Conservation (phyloP, 768 basidiomycete species). For the Suillus tomentosus region DNA sequence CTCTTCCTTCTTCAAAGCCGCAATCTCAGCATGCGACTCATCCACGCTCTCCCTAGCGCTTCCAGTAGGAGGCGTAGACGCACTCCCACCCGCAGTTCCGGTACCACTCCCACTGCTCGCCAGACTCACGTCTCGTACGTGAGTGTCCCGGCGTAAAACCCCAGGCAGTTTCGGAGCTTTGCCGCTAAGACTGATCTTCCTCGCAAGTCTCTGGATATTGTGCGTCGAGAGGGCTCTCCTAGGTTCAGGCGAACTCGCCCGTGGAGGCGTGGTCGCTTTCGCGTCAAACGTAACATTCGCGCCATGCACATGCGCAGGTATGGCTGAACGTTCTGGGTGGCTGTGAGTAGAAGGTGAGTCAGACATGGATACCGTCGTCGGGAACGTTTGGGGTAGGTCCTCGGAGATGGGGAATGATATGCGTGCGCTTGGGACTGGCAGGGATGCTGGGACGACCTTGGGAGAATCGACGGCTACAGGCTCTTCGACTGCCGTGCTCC, state of each 20-base stretch:
- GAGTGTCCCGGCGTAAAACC: slow-evolving; percentile 33
- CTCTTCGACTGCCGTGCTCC: slow-evolving; percentile 27
- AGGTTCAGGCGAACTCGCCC: slow-evolving; percentile 73
- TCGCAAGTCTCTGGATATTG: slow-evolving; percentile 81
- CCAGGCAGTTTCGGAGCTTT: slow-evolving; percentile 22
- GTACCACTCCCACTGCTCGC: not conserved
- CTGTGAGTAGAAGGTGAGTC: slow-evolving; percentile 30
- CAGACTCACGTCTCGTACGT: slow-evolving; percentile 27
- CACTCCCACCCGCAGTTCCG: not conserved
- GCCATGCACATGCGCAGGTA: slow-evolving; percentile 20
- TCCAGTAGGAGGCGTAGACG: slow-evolving; percentile 26
- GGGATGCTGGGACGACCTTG: slow-evolving; percentile 17
- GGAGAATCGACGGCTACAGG: slow-evolving; percentile 20
- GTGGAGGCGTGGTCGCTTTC: slow-evolving; percentile 55
- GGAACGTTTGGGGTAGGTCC: slow-evolving; percentile 26
- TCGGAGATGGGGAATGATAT: slow-evolving; percentile 40
- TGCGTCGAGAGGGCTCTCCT: slow-evolving; percentile 79
- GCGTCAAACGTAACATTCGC: slow-evolving; percentile 71
- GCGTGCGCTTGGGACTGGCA: slow-evolving; percentile 15
- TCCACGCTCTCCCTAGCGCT: slow-evolving; percentile 31
- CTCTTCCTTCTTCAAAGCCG: slow-evolving; percentile 45
- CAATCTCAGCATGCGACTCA: slow-evolving; percentile 37
- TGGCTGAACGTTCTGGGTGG: slow-evolving; percentile 18
- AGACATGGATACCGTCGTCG: slow-evolving; percentile 34
- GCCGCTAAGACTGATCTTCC: slow-evolving; percentile 62